Conservation (phyloP, 2,329 filamentous ascomycete genomes). For the Penicillium sclerotiorum region DNA sequence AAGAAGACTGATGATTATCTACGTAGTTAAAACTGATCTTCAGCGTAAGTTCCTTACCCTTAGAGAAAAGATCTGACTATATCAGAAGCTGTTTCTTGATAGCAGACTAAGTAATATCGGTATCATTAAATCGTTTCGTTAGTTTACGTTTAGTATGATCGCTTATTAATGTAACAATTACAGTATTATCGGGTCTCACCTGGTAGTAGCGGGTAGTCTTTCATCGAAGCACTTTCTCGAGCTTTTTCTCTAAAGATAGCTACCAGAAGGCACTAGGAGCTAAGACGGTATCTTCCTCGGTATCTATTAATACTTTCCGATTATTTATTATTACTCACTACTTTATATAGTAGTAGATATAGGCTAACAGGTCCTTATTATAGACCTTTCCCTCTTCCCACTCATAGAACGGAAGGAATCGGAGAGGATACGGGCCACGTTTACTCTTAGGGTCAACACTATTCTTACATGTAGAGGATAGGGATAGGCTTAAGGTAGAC, state of each 20-base stretch:
- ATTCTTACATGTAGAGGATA: slow-evolving; percentile 4
- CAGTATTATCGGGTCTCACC: slow-evolving; percentile 12
- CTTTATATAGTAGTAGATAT: slow-evolving; percentile 23
- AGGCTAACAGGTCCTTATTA: slow-evolving; percentile 12
- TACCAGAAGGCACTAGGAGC: slow-evolving; percentile 17
- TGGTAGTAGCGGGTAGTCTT: slow-evolving; percentile 4
- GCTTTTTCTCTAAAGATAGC: slow-evolving; percentile 12
- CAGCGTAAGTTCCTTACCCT: slow-evolving; percentile 9
- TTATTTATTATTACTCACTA: slow-evolving; percentile 30
- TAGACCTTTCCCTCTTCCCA: slow-evolving; percentile 15
- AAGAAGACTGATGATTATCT: slow-evolving; percentile 5
- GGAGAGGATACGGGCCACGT: not conserved
- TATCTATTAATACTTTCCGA: slow-evolving; percentile 13
- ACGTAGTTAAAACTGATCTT: slow-evolving; percentile 11
- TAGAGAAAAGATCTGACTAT: slow-evolving; percentile 4
- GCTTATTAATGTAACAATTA: slow-evolving; percentile 24
- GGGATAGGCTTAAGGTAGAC: slow-evolving; percentile 10
- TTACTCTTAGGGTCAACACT: not conserved
- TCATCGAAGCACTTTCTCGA: slow-evolving; percentile 11
- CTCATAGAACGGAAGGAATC: slow-evolving; percentile 5
- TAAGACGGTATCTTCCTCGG: slow-evolving; percentile 20
- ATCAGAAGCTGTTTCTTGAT: slow-evolving; percentile 13
- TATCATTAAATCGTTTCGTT: slow-evolving; percentile 11
- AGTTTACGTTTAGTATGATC: slow-evolving; percentile 8
- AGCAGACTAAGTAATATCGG: slow-evolving; percentile 11